Conservation (phyloP, 441 rosid species). For the Jatropha podagrica region DNA sequence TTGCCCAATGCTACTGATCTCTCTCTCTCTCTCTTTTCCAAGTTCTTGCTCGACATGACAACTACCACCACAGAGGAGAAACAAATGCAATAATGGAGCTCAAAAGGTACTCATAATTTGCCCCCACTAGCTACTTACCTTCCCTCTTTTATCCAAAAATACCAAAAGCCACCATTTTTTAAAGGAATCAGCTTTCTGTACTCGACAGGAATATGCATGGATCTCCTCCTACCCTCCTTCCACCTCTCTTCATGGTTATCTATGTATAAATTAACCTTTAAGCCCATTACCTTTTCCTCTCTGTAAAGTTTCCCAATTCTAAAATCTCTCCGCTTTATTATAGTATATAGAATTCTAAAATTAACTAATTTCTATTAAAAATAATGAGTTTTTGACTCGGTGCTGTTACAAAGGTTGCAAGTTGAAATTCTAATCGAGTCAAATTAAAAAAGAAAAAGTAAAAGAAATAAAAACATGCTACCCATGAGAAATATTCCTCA, state of each 20-base stretch:
- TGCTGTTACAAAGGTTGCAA: no score
- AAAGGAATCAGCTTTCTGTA: constrained; percentile 35
- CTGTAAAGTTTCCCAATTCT: constrained; percentile 37
- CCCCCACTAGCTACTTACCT: constrained; percentile 41
- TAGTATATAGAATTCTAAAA: no score
- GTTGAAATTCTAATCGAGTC: not conserved
- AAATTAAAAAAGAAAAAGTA: not conserved
- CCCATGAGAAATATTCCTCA: constrained; percentile 26
- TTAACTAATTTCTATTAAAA: constrained; percentile 19
- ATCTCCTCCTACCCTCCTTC: constrained; percentile 36
- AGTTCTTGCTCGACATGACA: constrained; percentile 24
- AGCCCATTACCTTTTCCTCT: constrained; percentile 37
- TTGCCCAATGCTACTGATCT: not conserved
- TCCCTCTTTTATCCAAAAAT: constrained; percentile 28
- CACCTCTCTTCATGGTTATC: constrained; percentile 26
- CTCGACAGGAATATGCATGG: constrained; percentile 70
- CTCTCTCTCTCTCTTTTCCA: not conserved
- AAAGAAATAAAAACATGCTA: constrained; percentile 11
- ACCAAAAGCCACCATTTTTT: constrained; percentile 35
- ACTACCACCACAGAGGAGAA: constrained; percentile 23
- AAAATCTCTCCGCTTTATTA: constrained; percentile 5
- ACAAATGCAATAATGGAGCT: constrained; percentile 58
- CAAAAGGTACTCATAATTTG: constrained; percentile 45
- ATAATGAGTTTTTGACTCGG: no score
- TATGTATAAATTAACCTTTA: constrained; percentile 30